Percentiles rank a stretch among this genome's conserved stretches.
These are phyloP conservation scores for Saccharomycopsis babjevae DNA, from an alignment of 805 yeast species.

Conservation along the genomic window DNA sequence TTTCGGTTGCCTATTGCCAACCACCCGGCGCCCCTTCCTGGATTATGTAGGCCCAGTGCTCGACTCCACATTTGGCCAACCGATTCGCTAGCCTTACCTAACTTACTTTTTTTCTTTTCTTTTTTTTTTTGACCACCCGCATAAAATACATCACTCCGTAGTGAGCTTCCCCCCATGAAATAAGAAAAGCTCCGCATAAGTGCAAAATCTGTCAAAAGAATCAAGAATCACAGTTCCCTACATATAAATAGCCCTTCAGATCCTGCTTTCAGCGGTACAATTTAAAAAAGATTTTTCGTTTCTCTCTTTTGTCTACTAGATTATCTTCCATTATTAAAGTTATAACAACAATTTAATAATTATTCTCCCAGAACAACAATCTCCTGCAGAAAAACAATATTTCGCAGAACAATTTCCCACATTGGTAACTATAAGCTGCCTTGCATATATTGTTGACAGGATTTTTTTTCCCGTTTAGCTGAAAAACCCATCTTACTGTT, in stretches of 20 bases:
- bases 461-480: too few relatives aligned
- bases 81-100: neutral
- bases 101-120: neutral
- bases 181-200: neutral
- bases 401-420: too few relatives aligned
- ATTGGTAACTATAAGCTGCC: too few relatives aligned
- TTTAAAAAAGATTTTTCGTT: neutral
- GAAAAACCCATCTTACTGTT: too few relatives aligned
- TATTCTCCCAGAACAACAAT: too few relatives aligned
- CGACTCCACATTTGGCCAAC: conserved; percentile 1
- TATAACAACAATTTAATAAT: too few relatives aligned
- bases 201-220: neutral
- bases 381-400: too few relatives aligned
- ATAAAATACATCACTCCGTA: neutral
- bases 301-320: neutral
- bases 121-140: neutral
- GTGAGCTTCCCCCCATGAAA: neutral
- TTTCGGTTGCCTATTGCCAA: neutral
- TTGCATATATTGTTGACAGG: too few relatives aligned
- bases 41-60: neutral
- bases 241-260: neutral
- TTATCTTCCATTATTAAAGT: neutral
- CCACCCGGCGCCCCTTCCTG: neutral
- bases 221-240: neutral
- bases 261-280: neutral